phyloP scores from a whole-genome alignment of 768 basidiomycete species.

The Termitomyces bulborhizus region DNA sequence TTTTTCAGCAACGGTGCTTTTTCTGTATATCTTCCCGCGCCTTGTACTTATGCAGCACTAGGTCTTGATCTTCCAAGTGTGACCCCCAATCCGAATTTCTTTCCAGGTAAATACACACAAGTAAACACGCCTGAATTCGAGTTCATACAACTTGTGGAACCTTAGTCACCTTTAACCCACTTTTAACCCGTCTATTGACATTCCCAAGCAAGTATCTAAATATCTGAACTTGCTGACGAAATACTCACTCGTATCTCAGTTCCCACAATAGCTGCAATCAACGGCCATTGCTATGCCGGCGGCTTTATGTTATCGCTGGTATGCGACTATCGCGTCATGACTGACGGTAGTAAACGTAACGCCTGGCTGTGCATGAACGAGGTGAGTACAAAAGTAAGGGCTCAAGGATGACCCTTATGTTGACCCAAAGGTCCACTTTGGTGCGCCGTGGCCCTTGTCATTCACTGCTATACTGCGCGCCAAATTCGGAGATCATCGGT shows the following conservation, averaged over 20 bases:
- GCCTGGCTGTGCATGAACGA: slow-evolving; percentile 95
- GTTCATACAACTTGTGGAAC: slow-evolving; percentile 5
- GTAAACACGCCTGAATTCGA: background rate
- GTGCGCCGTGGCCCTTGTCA: slow-evolving; percentile 72
- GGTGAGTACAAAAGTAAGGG: slow-evolving; percentile 28
- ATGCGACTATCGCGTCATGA: slow-evolving; percentile 90
- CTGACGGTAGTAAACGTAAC: slow-evolving; percentile 67
- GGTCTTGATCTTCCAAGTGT: slow-evolving; percentile 60
- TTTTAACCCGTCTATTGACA: slow-evolving; percentile 59
- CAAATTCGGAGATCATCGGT: slow-evolving; percentile 53
- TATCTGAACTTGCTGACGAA: background rate
- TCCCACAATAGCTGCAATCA: slow-evolving; percentile 73
- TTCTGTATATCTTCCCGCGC: background rate
- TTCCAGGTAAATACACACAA: slow-evolving; percentile 43
- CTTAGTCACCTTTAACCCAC: slow-evolving; percentile 68
- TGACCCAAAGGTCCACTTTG: slow-evolving; percentile 63
- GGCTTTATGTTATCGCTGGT: slow-evolving; percentile 73
- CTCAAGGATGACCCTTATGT: background rate
- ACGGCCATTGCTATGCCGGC: slow-evolving; percentile 84
- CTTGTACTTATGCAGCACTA: slow-evolving; percentile 17
- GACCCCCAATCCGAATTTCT: slow-evolving; percentile 51
- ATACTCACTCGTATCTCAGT: slow-evolving; percentile 35
- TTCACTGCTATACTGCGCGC: slow-evolving; percentile 57
- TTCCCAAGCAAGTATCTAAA: slow-evolving; percentile 58
- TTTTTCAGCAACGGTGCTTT: slow-evolving; percentile 79